These are phyloP conservation scores for Heritiera fomes DNA, from an alignment of 345 rosid genomes.

Conservation along the genomic window DNA sequence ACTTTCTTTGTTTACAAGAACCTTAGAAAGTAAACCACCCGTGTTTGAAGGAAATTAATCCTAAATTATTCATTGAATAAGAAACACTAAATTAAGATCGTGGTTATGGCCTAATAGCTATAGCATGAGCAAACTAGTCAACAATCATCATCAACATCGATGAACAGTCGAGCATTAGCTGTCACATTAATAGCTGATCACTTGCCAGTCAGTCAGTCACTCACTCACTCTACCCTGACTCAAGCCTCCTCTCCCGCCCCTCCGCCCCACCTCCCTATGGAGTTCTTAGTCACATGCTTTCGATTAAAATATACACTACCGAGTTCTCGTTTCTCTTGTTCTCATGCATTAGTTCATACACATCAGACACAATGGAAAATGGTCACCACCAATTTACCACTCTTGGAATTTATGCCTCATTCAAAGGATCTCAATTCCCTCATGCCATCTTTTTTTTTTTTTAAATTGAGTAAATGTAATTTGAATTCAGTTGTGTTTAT, in stretches of 20 bases:
- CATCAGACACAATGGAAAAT: too few relatives aligned
- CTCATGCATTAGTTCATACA: not conserved
- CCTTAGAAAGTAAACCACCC: not conserved
- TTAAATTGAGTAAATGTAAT: not conserved
- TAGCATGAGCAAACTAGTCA: not conserved
- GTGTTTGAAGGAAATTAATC: not conserved
- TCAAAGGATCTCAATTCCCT: not conserved
- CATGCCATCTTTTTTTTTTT: too few relatives aligned
- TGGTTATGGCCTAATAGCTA: not conserved
- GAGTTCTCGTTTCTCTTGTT: not conserved
- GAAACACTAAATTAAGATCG: not conserved
- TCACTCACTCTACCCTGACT: not conserved
- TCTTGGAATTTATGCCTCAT: too few relatives aligned
- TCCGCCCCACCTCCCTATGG: not conserved
- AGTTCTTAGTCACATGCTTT: not conserved
- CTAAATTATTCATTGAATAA: not conserved
- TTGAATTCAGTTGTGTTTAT: not conserved
- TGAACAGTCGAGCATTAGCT: conserved; percentile 7
- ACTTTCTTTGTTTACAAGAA: not conserved
- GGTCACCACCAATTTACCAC: too few relatives aligned
- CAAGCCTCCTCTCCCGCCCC: not conserved
- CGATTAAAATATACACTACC: not conserved
- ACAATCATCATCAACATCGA: not conserved
- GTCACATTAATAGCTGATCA: conserved; percentile 10
- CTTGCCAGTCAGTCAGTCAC: not conserved